These are phyloP conservation scores for Chamaecyparis obtusa DNA, from an alignment of 75 land plant genomes.

Conservation along the genomic window DNA sequence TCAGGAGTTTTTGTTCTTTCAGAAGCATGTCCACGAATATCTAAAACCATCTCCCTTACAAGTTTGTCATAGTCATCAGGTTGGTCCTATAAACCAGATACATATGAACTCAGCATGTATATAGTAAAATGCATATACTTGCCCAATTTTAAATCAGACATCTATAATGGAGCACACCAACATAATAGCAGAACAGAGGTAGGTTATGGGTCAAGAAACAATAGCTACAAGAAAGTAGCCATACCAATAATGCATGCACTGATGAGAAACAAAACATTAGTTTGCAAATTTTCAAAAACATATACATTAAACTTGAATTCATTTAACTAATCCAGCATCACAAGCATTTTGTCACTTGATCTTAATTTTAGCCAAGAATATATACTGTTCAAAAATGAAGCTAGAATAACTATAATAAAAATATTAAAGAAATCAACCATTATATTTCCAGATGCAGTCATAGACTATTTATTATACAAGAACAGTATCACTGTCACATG, in stretches of 20 bases:
- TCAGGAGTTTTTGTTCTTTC: conserved; percentile 87
- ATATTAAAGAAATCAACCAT: neutral
- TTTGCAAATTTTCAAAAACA: neutral
- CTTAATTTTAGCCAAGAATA: neutral
- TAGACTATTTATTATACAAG: neutral
- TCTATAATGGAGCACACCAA: neutral
- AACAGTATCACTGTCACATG: neutral
- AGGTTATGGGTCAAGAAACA: neutral
- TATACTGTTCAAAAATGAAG: neutral
- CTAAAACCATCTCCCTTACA: conserved; percentile 69
- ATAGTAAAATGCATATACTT: neutral
- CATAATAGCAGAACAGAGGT: neutral
- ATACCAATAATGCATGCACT: neutral
- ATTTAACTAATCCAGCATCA: neutral
- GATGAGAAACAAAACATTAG: neutral
- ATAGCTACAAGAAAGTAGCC: neutral
- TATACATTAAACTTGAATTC: neutral
- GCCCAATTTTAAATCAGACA: neutral
- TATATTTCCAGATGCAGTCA: neutral
- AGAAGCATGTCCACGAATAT: conserved; percentile 80
- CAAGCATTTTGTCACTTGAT: neutral
- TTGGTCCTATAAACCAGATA: conserved; percentile 33
- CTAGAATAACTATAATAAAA: neutral
- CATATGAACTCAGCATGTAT: neutral
- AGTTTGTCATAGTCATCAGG: conserved; percentile 84